Evolutionary conservation across 2,329 filamentous ascomycete genomes (phyloP).

Genomic region (Massarina eburnea): DNA sequence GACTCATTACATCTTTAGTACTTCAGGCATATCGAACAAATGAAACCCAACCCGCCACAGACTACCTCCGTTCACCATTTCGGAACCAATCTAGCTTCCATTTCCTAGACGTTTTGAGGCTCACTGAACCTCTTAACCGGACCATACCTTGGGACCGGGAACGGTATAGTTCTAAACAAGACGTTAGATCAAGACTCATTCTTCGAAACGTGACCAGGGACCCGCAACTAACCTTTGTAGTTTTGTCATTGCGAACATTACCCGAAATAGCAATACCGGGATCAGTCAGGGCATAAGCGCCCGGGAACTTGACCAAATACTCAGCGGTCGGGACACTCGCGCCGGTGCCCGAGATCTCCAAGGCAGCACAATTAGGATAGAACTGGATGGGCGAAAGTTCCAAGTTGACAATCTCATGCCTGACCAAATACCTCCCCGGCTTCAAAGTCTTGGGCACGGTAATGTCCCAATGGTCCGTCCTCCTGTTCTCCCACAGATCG

Average conservation of each 20-base stretch:
- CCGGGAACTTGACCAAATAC: conserved; percentile 12
- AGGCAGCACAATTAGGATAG: conserved; percentile 12
- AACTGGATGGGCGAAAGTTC: conserved; percentile 10
- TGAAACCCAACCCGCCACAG: no score
- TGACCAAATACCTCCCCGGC: conserved; percentile 11
- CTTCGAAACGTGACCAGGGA: neutral
- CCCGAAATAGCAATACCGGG: conserved; percentile 14
- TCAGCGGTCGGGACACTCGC: conserved; percentile 5
- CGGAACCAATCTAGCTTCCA: no score
- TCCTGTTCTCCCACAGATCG: conserved; percentile 7
- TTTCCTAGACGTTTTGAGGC: no score
- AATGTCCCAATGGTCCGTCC: conserved; percentile 6
- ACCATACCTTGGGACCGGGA: conserved; percentile 11
- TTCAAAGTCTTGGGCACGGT: conserved; percentile 6
- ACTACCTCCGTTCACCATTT: no score
- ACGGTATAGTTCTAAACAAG: conserved; percentile 8
- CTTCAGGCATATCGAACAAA: no score
- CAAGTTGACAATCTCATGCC: conserved; percentile 13
- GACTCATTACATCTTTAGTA: no score
- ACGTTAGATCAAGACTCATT: neutral
- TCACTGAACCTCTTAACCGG: neutral
- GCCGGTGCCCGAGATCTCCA: conserved; percentile 7
- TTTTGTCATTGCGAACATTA: neutral
- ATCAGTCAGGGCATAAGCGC: conserved; percentile 9
- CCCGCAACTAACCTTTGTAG: conserved; percentile 4